These are phyloP conservation scores for Russula compacta DNA, from an alignment of 768 basidiomycete genomes.

Conservation along the genomic window DNA sequence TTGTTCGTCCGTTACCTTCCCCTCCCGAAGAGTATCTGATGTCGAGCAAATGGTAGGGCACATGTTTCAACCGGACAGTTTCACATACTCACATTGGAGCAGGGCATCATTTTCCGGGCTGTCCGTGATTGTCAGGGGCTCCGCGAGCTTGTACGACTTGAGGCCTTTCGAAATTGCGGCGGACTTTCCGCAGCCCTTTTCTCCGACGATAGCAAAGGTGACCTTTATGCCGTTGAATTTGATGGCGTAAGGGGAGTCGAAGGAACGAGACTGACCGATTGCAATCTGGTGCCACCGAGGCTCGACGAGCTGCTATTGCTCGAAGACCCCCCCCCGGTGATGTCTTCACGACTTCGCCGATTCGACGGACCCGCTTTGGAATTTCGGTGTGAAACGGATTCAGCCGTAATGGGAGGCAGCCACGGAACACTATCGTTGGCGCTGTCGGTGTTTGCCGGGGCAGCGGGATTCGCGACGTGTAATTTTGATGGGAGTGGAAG, in stretches of 20 bases:
- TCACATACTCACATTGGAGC: constrained; percentile 26
- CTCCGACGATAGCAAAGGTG: constrained; percentile 73
- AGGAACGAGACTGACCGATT: constrained; percentile 6
- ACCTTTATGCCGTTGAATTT: constrained; percentile 26
- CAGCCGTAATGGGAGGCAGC: background rate
- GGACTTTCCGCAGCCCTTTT: constrained; percentile 75
- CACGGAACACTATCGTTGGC: background rate
- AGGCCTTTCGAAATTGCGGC: constrained; percentile 72
- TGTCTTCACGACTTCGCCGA: background rate
- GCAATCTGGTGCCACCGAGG: background rate
- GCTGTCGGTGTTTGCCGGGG: background rate
- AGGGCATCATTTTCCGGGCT: constrained; percentile 11
- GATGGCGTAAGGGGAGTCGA: background rate
- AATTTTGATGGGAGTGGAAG: constrained; percentile 27
- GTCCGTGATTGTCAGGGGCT: constrained; percentile 22
- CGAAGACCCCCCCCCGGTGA: background rate
- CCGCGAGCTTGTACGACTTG: constrained; percentile 44
- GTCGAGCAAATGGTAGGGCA: constrained; percentile 20
- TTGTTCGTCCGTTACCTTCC: constrained; percentile 21
- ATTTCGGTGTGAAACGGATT: background rate
- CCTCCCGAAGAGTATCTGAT: constrained; percentile 36
- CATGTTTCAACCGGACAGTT: constrained; percentile 20
- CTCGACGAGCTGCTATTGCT: background rate
- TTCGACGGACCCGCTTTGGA: constrained; percentile 2
- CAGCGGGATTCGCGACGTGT: background rate